These are phyloP conservation scores for Volvariella volvacea DNA, from an alignment of 1,284 basidiomycete species.

Conservation along the genomic window DNA sequence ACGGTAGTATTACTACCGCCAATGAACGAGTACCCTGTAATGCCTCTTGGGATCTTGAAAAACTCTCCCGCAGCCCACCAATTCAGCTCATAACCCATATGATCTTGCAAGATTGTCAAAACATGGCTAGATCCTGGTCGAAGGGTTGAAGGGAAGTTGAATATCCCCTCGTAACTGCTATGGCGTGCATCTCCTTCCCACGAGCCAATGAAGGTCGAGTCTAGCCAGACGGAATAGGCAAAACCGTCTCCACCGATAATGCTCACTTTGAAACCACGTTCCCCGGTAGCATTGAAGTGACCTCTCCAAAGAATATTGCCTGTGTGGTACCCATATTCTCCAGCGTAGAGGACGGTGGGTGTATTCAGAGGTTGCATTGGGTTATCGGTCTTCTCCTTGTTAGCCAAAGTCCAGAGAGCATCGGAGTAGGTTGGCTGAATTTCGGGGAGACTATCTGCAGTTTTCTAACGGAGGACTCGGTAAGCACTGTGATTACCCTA, in stretches of 20 bases:
- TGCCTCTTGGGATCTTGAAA: conserved; percentile 40
- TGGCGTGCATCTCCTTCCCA: conserved; percentile 34
- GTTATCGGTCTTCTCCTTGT: conserved; percentile 30
- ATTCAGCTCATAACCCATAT: conserved; percentile 46
- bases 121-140: conserved; percentile 28
- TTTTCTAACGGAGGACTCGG: conserved; percentile 23
- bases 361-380: conserved; percentile 25
- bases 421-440: conserved; percentile 27
- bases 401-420: conserved; percentile 28
- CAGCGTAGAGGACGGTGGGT: conserved; percentile 37
- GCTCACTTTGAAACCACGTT: conserved; percentile 32
- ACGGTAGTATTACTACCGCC: conserved; percentile 27
- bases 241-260: conserved; percentile 42
- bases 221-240: conserved; percentile 44
- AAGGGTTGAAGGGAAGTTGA: conserved; percentile 26
- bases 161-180: conserved; percentile 25
- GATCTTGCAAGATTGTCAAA: conserved; percentile 46
- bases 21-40: conserved; percentile 35
- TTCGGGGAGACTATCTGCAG: conserved; percentile 31
- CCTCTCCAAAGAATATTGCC: conserved; percentile 52
- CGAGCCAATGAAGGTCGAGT: conserved; percentile 40
- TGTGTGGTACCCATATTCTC: conserved; percentile 49
- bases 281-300: conserved; percentile 38
- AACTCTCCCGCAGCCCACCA: conserved; percentile 30
- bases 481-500: background rate